phyloP scores from a whole-genome alignment of 2,329 filamentous ascomycete genomes.

The Cladophialophora carrionii region DNA sequence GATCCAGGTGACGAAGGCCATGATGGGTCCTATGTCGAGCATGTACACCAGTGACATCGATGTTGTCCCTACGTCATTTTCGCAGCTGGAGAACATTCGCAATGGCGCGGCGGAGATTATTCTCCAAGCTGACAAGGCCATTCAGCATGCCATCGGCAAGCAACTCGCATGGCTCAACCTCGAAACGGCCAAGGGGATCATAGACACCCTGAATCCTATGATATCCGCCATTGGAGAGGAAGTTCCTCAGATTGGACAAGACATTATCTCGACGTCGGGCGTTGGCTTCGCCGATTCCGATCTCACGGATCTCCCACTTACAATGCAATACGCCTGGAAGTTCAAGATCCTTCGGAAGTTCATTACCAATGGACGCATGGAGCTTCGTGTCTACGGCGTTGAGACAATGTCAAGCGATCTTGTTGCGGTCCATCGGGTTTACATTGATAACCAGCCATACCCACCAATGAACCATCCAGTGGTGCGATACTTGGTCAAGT shows the following conservation, averaged over 20 bases:
- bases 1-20: conserved; percentile 31
- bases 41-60: conserved; percentile 12
- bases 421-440: conserved; percentile 65
- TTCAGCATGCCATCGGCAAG: conserved; percentile 48
- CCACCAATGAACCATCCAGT: conserved; percentile 55
- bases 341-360: conserved; percentile 70
- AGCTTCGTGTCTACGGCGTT: conserved; percentile 78
- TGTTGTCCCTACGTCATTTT: conserved; percentile 19
- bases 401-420: conserved; percentile 73
- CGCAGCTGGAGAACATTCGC: conserved; percentile 31
- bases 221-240: conserved; percentile 43
- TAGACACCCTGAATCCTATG: conserved; percentile 42
- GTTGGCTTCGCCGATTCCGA: conserved; percentile 33
- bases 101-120: conserved; percentile 27
- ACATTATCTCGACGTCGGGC: conserved; percentile 43
- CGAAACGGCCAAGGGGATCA: conserved; percentile 47
- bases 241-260: conserved; percentile 42
- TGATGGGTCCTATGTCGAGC: conserved; percentile 29
- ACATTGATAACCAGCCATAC: conserved; percentile 48
- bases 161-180: conserved; percentile 49
- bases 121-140: conserved; percentile 42
- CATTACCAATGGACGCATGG: conserved; percentile 85
- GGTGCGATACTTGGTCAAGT: conserved; percentile 68
- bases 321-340: conserved; percentile 63
- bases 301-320: conserved; percentile 41